Conservation (phyloP, 305 asterid genomes). For the Fraxinus xanthoxyloides region DNA sequence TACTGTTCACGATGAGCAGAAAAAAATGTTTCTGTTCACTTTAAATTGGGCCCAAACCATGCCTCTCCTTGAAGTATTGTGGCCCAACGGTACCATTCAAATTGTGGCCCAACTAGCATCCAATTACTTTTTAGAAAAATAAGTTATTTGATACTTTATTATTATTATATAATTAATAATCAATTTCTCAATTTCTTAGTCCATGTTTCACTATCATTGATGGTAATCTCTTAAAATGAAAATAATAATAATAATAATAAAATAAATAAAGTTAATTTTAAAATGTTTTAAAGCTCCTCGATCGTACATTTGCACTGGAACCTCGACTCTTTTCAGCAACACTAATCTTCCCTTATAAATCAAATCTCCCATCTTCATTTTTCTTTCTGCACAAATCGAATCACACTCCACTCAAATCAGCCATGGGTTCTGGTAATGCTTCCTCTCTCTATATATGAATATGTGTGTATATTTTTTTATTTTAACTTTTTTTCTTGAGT, state of each 20-base stretch:
- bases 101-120: background rate
- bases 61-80: no score
- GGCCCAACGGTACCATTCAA: no score
- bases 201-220: no score
- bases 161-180: no score
- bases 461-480: background rate
- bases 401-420: conserved; percentile 8
- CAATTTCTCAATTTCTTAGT: no score
- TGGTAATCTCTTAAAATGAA: no score
- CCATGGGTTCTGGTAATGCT: conserved; percentile 55
- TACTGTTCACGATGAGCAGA: no score
- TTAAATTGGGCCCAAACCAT: no score
- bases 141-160: no score
- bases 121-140: background rate
- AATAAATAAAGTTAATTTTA: no score
- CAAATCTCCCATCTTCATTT: conserved; percentile 8
- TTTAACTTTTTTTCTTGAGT: background rate
- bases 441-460: background rate
- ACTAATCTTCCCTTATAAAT: background rate
- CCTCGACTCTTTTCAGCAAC: background rate
- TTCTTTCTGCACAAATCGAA: conserved; percentile 22
- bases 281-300: background rate
- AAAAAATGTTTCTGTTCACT: no score
- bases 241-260: no score
- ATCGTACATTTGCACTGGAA: background rate